Evolutionary conservation across 805 yeast genomes (phyloP).

Genomic region (Ogataea corticis): DNA sequence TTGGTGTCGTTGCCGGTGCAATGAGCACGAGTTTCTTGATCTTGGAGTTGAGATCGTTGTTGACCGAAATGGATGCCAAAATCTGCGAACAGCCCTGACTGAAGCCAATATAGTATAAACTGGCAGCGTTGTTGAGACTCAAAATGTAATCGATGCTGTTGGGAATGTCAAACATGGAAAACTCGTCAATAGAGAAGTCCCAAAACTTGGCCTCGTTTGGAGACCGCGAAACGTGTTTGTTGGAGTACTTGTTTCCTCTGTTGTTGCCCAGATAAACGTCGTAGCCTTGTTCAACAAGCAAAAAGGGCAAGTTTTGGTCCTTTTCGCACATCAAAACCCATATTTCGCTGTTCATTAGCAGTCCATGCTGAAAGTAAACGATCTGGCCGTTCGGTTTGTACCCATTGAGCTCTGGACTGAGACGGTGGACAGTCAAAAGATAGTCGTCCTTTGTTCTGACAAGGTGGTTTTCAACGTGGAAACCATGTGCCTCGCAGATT

Average conservation of each 20-base stretch:
- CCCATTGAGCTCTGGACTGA: slow-evolving; percentile 41
- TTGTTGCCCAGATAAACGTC: slow-evolving; percentile 96
- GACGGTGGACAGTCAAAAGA: slow-evolving; percentile 71
- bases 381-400: slow-evolving; percentile 43
- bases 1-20: slow-evolving; percentile 95
- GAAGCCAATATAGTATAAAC: slow-evolving; percentile 79
- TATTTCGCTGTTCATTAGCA: slow-evolving; percentile 84
- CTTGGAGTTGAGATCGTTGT: slow-evolving; percentile 63
- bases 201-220: slow-evolving; percentile 58
- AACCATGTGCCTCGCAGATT: slow-evolving; percentile 69
- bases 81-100: slow-evolving; percentile 96
- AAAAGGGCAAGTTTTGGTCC: slow-evolving; percentile 64
- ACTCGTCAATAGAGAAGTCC: slow-evolving; percentile 92
- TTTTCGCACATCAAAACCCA: slow-evolving; percentile 44
- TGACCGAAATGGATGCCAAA: slow-evolving; percentile 76
- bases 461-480: slow-evolving; percentile 70
- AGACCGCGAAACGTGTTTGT: slow-evolving; percentile 60
- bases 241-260: slow-evolving; percentile 89
- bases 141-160: slow-evolving; percentile 76
- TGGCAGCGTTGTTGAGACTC: slow-evolving; percentile 42
- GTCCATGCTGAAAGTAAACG: slow-evolving; percentile 88
- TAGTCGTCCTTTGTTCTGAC: slow-evolving; percentile 79
- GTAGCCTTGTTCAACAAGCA: slow-evolving; percentile 76
- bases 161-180: slow-evolving; percentile 90
- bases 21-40: slow-evolving; percentile 51